Evolutionary conservation across 2,329 filamentous ascomycete genomes (phyloP), one percentile per base, ranked within the genome.

Genomic region (Lecanicillium sp.): DNA sequence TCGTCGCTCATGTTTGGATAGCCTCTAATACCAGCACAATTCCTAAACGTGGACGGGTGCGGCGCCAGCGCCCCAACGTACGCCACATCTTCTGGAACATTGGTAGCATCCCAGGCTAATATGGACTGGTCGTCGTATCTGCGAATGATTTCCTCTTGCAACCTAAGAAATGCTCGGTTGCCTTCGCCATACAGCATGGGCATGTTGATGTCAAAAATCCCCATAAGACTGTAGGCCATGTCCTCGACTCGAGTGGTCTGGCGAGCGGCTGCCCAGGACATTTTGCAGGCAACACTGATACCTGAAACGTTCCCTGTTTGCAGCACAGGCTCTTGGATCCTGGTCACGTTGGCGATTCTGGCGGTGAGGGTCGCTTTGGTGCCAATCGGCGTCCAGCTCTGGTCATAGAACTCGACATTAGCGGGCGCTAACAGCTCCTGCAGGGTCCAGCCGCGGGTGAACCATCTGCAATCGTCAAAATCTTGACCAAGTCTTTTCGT

Each of bases 381-480:
- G 2, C 57, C 58, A 2, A 58, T 39, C 1, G 30, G 37, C 0
- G 22, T 16, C 60, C 58, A 64, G 3, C 35, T 32, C 0, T 13
- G 9, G 28, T 54, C 45, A 44, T 51, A 61, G 41, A 65, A 63
- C 4, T 43, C 16, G 1, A 62, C 15, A 1, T 43, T 29, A 2
- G 13, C 14, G 1, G 57, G 58, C 0, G 59, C 82, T 4, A 86
- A 66, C 0, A 83, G 78, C 56, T 85, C 78, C 52, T 82, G 81
- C 45, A 81, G 61, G 0, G 78, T 84, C 51, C 77, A 74, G n/a
- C 58, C 58, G 73, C 70, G 46, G 1, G 48, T 54, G 37, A 61
- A 61, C 57, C 59, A 62, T 6, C 52, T 46, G 33, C 41, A 41
- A 7, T n/a, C 16, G 4, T 37, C 29, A 35, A 48, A 48, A 6